Base-by-base conservation (phyloP, 2,329 filamentous ascomycete species). In the Emergomyces africanus region DNA sequence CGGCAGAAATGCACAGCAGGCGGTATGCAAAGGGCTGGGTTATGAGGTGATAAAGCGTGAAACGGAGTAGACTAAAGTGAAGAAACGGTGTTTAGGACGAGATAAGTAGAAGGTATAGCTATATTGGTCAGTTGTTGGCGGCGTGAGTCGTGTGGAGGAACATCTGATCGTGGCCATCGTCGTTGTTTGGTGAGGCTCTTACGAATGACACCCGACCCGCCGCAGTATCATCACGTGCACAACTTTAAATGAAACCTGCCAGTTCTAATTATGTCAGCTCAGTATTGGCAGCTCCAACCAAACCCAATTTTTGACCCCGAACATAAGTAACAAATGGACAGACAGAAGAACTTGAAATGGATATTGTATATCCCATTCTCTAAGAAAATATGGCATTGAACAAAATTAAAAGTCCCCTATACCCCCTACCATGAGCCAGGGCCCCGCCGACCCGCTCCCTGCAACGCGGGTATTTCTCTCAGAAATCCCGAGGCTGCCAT, bases 381-480 rank as follows among this genome's bases (percentile, higher is more conserved):
- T n/a, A n/a, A 14, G 20, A 18, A 57, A 42, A 25, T 23, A 44
- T 57, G 50, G 54, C 25, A 46, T 44, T 37, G 41, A 15, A 37
- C 53, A 57, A n/a, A 9, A 54, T 62, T 23, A 48, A 35, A 35
- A 23, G 30, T 57, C 20, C 18, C 37, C 41, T 28, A 63, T n/a
- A 44, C 14, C 20, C 18, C n/a, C 51, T 59, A 64, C 69, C 69
- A 72, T 71, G 69, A 61, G 67, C 65, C 41, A 64, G 58, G 61
- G 61, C 58, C 73, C 71, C 68, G 72, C 70, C 62, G 82, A 81
- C 9, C 87, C 88, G 33, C 75, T 83, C 37, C 81, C 89, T 6
- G 86, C 85, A 25, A 78, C 75, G 60, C 76, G 85, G 46, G 83
- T 85, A 61, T 83, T 90, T 61, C 77, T 92, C 58, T 83, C 81